A percentile compares a stretch with the other conserved stretches of the same genome.
These are phyloP conservation scores for Groenewaldozyma auringiensis DNA, from an alignment of 1,139 yeast species.

Conservation along the genomic window DNA sequence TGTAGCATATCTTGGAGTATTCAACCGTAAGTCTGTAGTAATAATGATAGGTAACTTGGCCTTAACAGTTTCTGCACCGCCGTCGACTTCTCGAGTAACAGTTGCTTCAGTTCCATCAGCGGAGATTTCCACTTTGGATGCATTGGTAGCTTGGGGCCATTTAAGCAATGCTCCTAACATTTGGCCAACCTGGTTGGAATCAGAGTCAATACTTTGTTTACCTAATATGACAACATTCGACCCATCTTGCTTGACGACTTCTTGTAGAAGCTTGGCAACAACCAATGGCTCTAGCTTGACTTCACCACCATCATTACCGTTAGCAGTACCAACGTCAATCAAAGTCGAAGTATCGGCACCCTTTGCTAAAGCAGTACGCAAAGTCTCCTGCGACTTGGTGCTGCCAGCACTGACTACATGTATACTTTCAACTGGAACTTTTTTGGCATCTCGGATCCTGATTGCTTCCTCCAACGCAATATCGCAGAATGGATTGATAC, in stretches of 20 bases:
- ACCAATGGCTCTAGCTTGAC: slow-evolving; percentile 73
- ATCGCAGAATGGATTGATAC: slow-evolving; percentile 95
- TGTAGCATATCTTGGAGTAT: slow-evolving; percentile 89
- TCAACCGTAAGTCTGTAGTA: slow-evolving; percentile 88
- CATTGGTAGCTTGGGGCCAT: slow-evolving; percentile 98
- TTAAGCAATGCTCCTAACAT: slow-evolving; percentile 87
- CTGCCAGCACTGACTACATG: slow-evolving; percentile 95
- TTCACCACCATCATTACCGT: slow-evolving; percentile 28
- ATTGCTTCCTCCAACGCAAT: slow-evolving; percentile 93
- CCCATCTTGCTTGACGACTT: slow-evolving; percentile 61
- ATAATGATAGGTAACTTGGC: slow-evolving; percentile 78
- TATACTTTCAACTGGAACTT: slow-evolving; percentile 56
- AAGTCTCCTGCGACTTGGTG: slow-evolving; percentile 74
- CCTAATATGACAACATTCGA: slow-evolving; percentile 82
- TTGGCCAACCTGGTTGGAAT: slow-evolving; percentile 94
- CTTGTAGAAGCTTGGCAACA: slow-evolving; percentile 76
- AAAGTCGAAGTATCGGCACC: slow-evolving; percentile 86
- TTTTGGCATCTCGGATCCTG: slow-evolving; percentile 62
- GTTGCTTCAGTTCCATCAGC: slow-evolving; percentile 54
- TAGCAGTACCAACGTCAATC: slow-evolving; percentile 52
- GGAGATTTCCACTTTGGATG: slow-evolving; percentile 68
- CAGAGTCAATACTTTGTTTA: slow-evolving; percentile 95
- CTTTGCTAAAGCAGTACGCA: slow-evolving; percentile 86
- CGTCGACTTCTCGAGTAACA: slow-evolving; percentile 90
- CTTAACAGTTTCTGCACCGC: slow-evolving; percentile 79